Percentiles rank a stretch among this genome's conserved stretches.
phyloP scores from a whole-genome alignment of 2,329 filamentous ascomycete genomes.

The Fusarium robinianum region DNA sequence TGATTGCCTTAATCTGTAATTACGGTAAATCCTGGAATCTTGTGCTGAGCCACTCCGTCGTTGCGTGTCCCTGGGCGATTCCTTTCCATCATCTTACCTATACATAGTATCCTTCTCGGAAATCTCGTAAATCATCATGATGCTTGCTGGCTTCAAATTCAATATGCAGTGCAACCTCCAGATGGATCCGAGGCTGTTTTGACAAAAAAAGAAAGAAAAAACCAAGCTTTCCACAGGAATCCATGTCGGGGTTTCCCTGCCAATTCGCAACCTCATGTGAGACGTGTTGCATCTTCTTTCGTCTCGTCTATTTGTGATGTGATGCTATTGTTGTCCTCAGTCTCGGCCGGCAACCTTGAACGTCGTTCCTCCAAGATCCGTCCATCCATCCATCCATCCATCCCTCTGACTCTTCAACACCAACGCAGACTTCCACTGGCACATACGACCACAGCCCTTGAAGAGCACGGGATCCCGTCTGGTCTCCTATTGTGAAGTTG shows the following conservation, averaged over 20 bases:
- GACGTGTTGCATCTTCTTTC: conserved; percentile 21
- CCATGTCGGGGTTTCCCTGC: conserved; percentile 19
- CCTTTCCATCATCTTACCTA: not conserved
- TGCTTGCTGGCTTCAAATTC: not conserved
- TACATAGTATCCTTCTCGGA: conserved; percentile 5
- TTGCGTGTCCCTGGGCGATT: conserved; percentile 12
- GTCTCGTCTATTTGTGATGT: conserved; percentile 20
- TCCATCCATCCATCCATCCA: too few species aligned
- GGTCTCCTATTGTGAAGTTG: conserved; percentile 9
- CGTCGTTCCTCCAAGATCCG: too few species aligned
- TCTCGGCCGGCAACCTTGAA: too few species aligned
- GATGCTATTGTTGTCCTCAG: conserved; percentile 20
- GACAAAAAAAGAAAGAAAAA: too few species aligned
- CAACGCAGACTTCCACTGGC: conserved; percentile 8
- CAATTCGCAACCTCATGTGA: conserved; percentile 13
- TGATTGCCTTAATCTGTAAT: conserved; percentile 2
- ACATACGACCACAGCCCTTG: conserved; percentile 10
- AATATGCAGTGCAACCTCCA: conserved; percentile 12
- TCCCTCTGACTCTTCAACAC: too few species aligned
- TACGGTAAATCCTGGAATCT: not conserved
- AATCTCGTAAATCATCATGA: not conserved
- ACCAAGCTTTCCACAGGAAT: conserved; percentile 17
- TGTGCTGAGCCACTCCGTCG: conserved; percentile 4
- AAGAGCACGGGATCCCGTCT: conserved; percentile 11
- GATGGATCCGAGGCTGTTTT: conserved; percentile 16